Evolutionary conservation across 116 monocot genomes (phyloP), one percentile per base, ranked within the genome.

Genomic region (Dioscorea cayenensis): DNA sequence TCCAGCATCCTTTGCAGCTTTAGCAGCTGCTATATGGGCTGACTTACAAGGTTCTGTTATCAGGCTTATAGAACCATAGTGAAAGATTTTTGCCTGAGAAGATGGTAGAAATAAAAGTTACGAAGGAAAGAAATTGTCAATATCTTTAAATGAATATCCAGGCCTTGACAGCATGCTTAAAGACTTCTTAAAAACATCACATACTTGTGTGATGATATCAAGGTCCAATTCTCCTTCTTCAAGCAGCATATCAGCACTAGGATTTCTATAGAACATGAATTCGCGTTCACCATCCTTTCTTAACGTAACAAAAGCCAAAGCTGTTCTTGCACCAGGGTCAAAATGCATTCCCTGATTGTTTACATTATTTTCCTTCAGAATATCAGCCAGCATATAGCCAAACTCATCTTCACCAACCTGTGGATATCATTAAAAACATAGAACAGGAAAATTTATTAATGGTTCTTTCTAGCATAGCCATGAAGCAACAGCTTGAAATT

Each of bases 401-500:
- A 97, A 97, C 66, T 97, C 93, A 86, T 97, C 97, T 75, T 97
- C 88, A 73, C 97, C 93, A 73, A 97, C 97, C 97, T 97, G 75
- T 66, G 38, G 4, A 70, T 66, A 48, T 25, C 62, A 48, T 48
- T 14, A 27, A 32, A 49, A 52, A 28, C 60, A n/a, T 13, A 38
- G n/a, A 28, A 64, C 6, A 77, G n/a, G 18, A 7, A 10, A 55
- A 52, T 6, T 19, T 21, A 22, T 25, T 5, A 61, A 22, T 61
- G n/a, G 61, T 22, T 61, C 18, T 61, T 9, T 9, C 21, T 22
- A 4, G 23, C 6, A 61, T 10, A 25, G 16, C 22, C 21, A 22
- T 61, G 20, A 25, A 61, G 11, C 61, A 61, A 61, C 61, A 61
- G 21, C 20, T 52, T 16, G 16, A 52, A 18, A 14, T 52, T 3